Base-by-base conservation (phyloP, 371 early-diverging fungal species). In the Mortierella sp. region DNA sequence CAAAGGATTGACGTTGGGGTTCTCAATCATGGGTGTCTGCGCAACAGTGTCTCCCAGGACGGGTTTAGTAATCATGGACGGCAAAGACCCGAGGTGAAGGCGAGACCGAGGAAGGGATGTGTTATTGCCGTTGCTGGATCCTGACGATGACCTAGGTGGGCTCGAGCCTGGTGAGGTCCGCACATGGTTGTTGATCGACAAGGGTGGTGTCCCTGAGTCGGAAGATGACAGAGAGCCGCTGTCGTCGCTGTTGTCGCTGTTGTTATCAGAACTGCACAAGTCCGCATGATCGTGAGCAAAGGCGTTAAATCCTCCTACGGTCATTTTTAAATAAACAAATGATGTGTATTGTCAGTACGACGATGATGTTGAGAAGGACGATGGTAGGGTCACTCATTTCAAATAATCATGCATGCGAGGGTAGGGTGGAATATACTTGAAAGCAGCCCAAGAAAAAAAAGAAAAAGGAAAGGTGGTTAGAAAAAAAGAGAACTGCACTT, bases 41-140 rank as follows among this genome's bases (percentile, higher is more conserved):
- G 71, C 74, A 4, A 69, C 44, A 3, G 79, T 67, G 21, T 69
- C 77, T 2, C 69, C 50, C 14, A 37, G 50, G 4, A 50, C 14
- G 11, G 82, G 76, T 43, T 59, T 75, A 8, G 64, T 44, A 70
- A 76, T 72, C 72, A 74, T 79, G 8, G 51, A 51, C 5, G 86
- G 86, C 13, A 86, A 74, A 16, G 86, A 72, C 6, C 86, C 86
- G 9, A 91, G 79, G 34, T 85, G 88, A 28, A 89, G 89, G 11
- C 88, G 86, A 71, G 82, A 67, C 43, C 75, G 81, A 31, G 76
- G 74, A 37, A 69, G 81, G 0, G 77, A 79, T 0, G 40, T 28
- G 28, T 24, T 28, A 21, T 40, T 61, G n/a, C 6, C 24, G 34
- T 5, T 16, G 34, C 19, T 21, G 9, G 67, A 24, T 67, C 67